These are phyloP conservation scores for Leccinum variicolor DNA, from an alignment of 768 basidiomycete species.

Conservation along the genomic window DNA sequence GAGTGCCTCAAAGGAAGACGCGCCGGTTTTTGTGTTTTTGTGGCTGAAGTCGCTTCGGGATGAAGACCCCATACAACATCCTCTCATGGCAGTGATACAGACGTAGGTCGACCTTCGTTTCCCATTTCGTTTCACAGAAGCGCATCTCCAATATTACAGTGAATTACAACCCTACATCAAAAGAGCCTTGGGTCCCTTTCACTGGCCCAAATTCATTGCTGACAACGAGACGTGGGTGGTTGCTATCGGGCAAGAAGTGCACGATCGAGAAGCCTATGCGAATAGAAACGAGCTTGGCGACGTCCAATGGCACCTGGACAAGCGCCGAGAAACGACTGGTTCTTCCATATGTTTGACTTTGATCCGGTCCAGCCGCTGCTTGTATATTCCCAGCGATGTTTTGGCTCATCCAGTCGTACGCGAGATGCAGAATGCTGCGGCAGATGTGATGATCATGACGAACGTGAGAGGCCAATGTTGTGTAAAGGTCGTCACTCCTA, in stretches of 20 bases:
- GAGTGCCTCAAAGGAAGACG: not conserved
- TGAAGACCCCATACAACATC: not conserved
- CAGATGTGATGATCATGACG: not conserved
- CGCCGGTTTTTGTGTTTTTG: not conserved
- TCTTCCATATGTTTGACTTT: not conserved
- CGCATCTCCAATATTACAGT: not conserved
- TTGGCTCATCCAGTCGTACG: not conserved
- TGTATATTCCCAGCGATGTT: not conserved
- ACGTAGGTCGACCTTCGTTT: not conserved
- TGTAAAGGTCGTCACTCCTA: not conserved
- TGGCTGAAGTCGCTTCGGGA: not conserved
- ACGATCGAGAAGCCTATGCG: not conserved
- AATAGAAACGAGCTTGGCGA: not conserved
- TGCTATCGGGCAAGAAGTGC: not conserved
- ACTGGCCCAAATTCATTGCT: not conserved
- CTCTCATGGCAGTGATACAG: not conserved
- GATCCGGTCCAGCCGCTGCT: not conserved
- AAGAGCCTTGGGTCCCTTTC: not conserved
- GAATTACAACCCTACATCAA: not conserved
- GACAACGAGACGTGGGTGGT: not conserved
- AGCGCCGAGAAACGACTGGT: not conserved
- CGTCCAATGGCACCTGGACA: not conserved
- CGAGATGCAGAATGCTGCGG: not conserved
- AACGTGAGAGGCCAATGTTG: not conserved
- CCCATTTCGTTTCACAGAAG: not conserved